Conservation (phyloP, 148 eudicot genomes). For the Rhododendron williamsianum region DNA sequence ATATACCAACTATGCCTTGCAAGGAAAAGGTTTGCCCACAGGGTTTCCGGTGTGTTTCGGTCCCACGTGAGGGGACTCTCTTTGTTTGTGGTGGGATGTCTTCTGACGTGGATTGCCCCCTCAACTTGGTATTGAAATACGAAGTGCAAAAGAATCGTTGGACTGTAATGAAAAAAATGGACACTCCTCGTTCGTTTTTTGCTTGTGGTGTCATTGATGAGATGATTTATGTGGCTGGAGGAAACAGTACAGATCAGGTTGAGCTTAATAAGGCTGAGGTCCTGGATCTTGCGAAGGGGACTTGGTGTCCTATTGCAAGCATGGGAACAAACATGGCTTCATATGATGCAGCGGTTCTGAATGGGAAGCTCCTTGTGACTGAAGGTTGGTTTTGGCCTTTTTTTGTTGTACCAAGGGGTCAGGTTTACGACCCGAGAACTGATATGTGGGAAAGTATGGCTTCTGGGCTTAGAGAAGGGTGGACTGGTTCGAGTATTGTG, state of each 20-base stretch:
- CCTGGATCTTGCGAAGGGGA: conserved; percentile 53
- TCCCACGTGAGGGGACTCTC: conserved; percentile 59
- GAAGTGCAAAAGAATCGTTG: conserved; percentile 71
- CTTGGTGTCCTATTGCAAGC: conserved; percentile 55
- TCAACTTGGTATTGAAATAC: conserved; percentile 71
- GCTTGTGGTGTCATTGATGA: conserved; percentile 83
- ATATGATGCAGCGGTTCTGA: conserved; percentile 77
- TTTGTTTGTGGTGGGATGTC: conserved; percentile 81
- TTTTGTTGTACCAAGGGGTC: conserved; percentile 83
- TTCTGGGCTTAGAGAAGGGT: conserved; percentile 78
- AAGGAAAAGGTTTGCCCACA: conserved; percentile 70
- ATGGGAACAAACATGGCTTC: conserved; percentile 85
- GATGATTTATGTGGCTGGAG: conserved; percentile 86
- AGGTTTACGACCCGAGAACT: conserved; percentile 70
- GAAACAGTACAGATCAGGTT: conserved; percentile 62
- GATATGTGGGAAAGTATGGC: conserved; percentile 84
- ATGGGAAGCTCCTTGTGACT: conserved; percentile 82
- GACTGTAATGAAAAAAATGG: conserved; percentile 87
- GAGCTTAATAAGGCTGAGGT: conserved; percentile 94
- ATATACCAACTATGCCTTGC: conserved; percentile 83
- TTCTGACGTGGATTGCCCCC: conserved; percentile 78
- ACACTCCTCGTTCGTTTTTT: conserved; percentile 71
- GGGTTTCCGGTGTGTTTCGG: conserved; percentile 67
- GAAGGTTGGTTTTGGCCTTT: conserved; percentile 99
- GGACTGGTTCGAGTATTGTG: conserved; percentile 96